Conservation (phyloP, 257 asterid species). For the Echites panduratus region DNA sequence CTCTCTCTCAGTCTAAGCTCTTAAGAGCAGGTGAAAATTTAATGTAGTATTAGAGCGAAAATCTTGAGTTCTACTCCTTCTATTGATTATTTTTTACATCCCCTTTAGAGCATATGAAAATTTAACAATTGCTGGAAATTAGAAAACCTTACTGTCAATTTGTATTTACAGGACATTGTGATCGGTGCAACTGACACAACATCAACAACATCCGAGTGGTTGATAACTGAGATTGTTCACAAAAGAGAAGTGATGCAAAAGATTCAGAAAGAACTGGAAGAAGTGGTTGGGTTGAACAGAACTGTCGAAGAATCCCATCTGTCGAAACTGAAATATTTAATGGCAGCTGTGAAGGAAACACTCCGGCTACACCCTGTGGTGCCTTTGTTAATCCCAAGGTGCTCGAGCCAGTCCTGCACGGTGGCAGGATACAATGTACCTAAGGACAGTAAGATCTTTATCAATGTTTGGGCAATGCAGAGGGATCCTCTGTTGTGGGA, state of each 20-base stretch:
- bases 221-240: conserved; percentile 30
- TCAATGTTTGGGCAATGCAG: conserved; percentile 30
- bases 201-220: conserved; percentile 29
- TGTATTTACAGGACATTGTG: conserved; percentile 34
- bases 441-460: conserved; percentile 20
- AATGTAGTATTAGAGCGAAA: too few species aligned
- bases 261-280: conserved; percentile 30
- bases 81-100: too few species aligned
- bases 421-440: conserved; percentile 37
- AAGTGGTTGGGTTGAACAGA: conserved; percentile 27
- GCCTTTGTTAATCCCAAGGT: conserved; percentile 33
- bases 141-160: too few species aligned
- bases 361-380: conserved; percentile 34
- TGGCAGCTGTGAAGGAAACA: conserved; percentile 36
- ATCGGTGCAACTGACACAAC: conserved; percentile 37
- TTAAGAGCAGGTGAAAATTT: too few species aligned
- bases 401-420: conserved; percentile 16
- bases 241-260: too few species aligned
- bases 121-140: too few species aligned
- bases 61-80: too few species aligned
- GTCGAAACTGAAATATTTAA: conserved; percentile 27
- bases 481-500: conserved; percentile 46
- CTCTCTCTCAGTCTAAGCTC: too few species aligned
- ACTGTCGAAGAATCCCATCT: conserved; percentile 38
- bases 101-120: too few species aligned